Conservation (phyloP, 2,329 filamentous ascomycete species). For the Eutypella sp. region DNA sequence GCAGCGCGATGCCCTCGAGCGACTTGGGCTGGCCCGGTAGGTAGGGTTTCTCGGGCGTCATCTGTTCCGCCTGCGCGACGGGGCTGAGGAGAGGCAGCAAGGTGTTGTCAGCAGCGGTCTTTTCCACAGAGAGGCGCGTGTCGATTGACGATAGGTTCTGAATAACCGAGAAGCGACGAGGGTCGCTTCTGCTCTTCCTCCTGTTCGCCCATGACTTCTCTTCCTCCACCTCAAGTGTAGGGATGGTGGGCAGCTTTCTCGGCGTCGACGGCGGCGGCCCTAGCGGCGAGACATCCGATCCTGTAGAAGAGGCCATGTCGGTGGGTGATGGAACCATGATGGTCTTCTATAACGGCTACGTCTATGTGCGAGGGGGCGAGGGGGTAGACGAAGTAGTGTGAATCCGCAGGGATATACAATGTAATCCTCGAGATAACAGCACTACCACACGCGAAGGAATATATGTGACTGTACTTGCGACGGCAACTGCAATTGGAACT, state of each 20-base stretch:
- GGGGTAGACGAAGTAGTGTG: neutral
- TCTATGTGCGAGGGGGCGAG: neutral
- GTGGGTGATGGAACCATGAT: neutral
- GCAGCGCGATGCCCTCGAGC: conserved; percentile 54
- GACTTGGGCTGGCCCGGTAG: conserved; percentile 47
- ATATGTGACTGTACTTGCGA: too few species aligned
- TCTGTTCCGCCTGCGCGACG: conserved; percentile 21
- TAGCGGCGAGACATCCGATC: too few species aligned
- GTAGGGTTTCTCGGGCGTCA: conserved; percentile 33
- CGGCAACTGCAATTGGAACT: too few species aligned
- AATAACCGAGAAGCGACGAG: conserved; percentile 15
- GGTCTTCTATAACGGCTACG: neutral
- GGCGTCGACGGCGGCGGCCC: conserved; percentile 10
- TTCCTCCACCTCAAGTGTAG: conserved; percentile 18
- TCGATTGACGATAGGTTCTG: too few species aligned
- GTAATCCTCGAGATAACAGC: too few species aligned
- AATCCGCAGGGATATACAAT: too few species aligned
- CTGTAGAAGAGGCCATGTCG: conserved; percentile 6
- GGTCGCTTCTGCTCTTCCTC: conserved; percentile 16
- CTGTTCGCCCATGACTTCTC: conserved; percentile 21
- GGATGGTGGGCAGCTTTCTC: conserved; percentile 5
- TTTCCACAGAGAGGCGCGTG: conserved; percentile 8
- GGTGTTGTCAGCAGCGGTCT: conserved; percentile 23
- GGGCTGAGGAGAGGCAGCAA: conserved; percentile 28
- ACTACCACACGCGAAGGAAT: too few species aligned